Evolutionary conservation across 495 filamentous ascomycete genomes (phyloP).

Genomic region (Echria macrotheca): DNA sequence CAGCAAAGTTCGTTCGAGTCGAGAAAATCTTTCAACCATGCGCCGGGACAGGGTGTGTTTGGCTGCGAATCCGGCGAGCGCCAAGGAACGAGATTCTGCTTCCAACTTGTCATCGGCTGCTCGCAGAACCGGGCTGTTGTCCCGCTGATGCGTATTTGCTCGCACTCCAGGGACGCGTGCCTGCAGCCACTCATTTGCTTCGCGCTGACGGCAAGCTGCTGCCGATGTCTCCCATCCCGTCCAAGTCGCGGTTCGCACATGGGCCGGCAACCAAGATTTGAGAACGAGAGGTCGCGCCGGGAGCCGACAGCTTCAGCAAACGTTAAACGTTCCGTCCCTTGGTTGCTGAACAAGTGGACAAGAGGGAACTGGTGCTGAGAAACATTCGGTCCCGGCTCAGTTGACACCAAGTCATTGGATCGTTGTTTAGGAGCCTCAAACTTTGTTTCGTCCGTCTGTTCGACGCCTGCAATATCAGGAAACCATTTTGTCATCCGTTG

Average conservation of each 20-base stretch:
- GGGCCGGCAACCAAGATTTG: slow-evolving; percentile 32
- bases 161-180: too few relatives aligned
- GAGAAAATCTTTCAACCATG: background rate
- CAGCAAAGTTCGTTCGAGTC: background rate
- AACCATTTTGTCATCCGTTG: too few relatives aligned
- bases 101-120: slow-evolving; percentile 6
- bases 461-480: background rate
- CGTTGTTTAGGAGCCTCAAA: slow-evolving; percentile 7
- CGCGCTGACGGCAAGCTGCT: slow-evolving; percentile 12
- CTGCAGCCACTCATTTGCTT: slow-evolving; percentile 8
- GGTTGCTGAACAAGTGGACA: slow-evolving; percentile 10
- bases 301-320: slow-evolving; percentile 6
- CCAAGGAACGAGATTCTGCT: background rate
- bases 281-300: slow-evolving; percentile 17
- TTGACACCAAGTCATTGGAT: slow-evolving; percentile 1
- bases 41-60: slow-evolving; percentile 3
- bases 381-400: background rate
- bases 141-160: too few relatives aligned
- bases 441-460: background rate
- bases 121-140: background rate
- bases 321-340: slow-evolving; percentile 13
- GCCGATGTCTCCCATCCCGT: slow-evolving; percentile 13
- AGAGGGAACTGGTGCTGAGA: background rate
- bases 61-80: background rate
- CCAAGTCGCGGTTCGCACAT: slow-evolving; percentile 21